Evolutionary conservation across 2,329 filamentous ascomycete genomes (phyloP), one percentile per base, ranked within the genome.

Genomic region (Calonectria pteridis): DNA sequence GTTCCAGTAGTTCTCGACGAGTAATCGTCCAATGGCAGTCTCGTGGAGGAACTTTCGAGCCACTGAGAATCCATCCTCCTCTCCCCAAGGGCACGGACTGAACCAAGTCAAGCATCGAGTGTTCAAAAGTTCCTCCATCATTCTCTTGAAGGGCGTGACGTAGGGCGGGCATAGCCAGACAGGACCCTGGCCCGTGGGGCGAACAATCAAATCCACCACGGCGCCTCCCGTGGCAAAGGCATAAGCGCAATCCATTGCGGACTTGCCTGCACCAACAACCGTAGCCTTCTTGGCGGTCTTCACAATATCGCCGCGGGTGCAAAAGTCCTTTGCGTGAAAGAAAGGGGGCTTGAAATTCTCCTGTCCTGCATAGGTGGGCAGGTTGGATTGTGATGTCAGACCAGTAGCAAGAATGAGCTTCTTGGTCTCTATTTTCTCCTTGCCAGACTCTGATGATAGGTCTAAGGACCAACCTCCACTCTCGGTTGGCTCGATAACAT

Each of bases 51-150:
- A 87, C 1, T 79, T 78, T 6, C 88, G 84, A 0, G 88, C 79
- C 26, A 81, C 83, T 13, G 86, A 84, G 66, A 85, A 89, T 2
- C 89, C 90, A 76, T 90, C 89, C 14, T 86, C 88, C 6, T 84
- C 83, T 3, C 90, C 91, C 90, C 91, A 94, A 5, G 91, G 87
- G 78, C 91, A 93, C 0, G 93, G 92, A 46, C 87, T 90, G 81
- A 94, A 89, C 88, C 90, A 93, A 4, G 89, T 91, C 73, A 93
- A 82, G 70, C 91, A 87, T 0, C 92, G 88, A 0, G 88, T 78
- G 63, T 69, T 77, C 3, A 78, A 67, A 0, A 94, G 84, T 76
- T 90, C 89, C 80, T 94, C 92, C 3, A 93, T 83, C 85, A 87
- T 88, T 53, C 86, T 87, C 81, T 90, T 90, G 49, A 92, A 79